Evolutionary conservation across 148 eudicot species (phyloP).

Genomic region (Polygonum aviculare): DNA sequence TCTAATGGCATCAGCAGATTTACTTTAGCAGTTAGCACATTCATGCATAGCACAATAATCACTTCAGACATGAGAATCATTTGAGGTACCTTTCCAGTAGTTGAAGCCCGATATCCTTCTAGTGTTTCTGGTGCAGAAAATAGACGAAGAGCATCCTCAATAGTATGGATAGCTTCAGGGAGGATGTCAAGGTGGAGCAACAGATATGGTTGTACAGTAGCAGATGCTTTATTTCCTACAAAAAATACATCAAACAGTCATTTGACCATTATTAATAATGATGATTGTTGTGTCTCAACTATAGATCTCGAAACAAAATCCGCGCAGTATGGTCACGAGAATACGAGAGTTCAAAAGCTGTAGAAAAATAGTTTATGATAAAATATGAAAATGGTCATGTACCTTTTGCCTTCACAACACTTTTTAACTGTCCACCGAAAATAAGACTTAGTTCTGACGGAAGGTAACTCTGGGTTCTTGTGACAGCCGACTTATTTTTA

Average conservation of each 20-base stretch:
- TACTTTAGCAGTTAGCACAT: not conserved
- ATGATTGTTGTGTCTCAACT: not conserved
- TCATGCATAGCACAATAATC: not conserved
- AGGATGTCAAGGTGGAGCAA: slow-evolving; percentile 76
- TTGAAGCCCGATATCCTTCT: slow-evolving; percentile 64
- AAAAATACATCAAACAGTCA: not conserved
- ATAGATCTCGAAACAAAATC: not conserved
- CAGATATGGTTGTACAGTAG: slow-evolving; percentile 82
- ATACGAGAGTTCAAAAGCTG: not conserved
- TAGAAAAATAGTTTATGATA: not conserved
- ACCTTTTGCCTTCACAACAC: slow-evolving; percentile 82
- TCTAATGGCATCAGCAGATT: not conserved
- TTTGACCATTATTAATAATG: not conserved
- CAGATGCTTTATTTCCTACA: slow-evolving; percentile 76
- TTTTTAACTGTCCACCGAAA: slow-evolving; percentile 67
- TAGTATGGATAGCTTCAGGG: slow-evolving; percentile 54
- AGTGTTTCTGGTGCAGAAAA: slow-evolving; percentile 73
- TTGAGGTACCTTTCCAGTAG: slow-evolving; percentile 55
- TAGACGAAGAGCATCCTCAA: slow-evolving; percentile 70
- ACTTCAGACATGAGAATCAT: not conserved
- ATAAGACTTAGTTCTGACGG: slow-evolving; percentile 63
- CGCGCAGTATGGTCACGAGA: not conserved
- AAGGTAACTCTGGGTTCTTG: slow-evolving; percentile 67
- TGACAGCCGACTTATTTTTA: slow-evolving; percentile 72
- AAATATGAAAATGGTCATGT: not conserved